A percentile compares a stretch with the other conserved stretches of the same genome.
Conservation (phyloP, 257 asterid species). For the Salvia miltiorrhiza region DNA sequence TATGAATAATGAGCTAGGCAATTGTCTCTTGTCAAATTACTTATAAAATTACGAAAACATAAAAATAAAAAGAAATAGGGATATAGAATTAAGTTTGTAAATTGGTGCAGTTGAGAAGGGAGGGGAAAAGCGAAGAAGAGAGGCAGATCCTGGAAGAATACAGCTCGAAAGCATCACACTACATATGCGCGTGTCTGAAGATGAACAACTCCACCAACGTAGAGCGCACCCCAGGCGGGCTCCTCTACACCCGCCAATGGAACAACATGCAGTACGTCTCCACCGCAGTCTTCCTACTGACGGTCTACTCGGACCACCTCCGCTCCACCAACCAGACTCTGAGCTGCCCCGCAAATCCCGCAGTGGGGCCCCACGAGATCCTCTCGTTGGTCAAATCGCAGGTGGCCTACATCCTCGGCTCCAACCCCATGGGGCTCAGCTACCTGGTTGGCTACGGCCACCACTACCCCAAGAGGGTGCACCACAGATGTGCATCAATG, state of each 20-base stretch:
- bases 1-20: too few species aligned
- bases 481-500: slow-evolving; percentile 82
- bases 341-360: slow-evolving; percentile 32
- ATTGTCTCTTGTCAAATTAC: too few species aligned
- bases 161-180: slow-evolving; percentile 53
- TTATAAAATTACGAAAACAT: too few species aligned
- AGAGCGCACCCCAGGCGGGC: slow-evolving; percentile 75
- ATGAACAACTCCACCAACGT: slow-evolving; percentile 56
- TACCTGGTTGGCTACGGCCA: slow-evolving; percentile 78
- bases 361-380: slow-evolving; percentile 43
- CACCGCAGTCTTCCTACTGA: slow-evolving; percentile 45
- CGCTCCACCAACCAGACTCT: slow-evolving; percentile 41
- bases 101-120: slow-evolving; percentile 44
- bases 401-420: slow-evolving; percentile 70
- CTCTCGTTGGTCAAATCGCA: slow-evolving; percentile 56
- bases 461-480: slow-evolving; percentile 58
- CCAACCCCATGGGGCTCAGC: slow-evolving; percentile 69
- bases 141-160: slow-evolving; percentile 41
- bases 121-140: slow-evolving; percentile 31
- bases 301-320: slow-evolving; percentile 64
- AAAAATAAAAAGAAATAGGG: too few species aligned
- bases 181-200: slow-evolving; percentile 59
- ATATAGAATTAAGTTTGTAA: too few species aligned
- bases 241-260: slow-evolving; percentile 80
- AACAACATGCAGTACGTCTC: slow-evolving; percentile 96